Base-by-base conservation (phyloP, 2,329 filamentous ascomycete genomes). In the Rutstroemia sp. region DNA sequence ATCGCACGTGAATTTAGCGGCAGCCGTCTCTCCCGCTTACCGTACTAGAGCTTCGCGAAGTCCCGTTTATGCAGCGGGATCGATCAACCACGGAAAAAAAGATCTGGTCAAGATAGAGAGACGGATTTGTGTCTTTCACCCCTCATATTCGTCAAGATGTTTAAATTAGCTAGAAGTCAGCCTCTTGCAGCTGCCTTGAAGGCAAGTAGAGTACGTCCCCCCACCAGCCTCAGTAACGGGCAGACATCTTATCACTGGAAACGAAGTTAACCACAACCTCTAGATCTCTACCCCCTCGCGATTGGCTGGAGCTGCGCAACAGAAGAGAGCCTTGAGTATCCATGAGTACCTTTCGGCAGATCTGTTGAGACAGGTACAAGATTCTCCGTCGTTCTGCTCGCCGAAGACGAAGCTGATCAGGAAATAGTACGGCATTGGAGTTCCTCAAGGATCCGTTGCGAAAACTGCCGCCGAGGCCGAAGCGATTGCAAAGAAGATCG, bases 311-410 rank as follows among this genome's bases (percentile, higher is more conserved):
- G 74, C 81, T 69, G 81, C 76, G 66, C 82, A 79, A 70, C 87
- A 94, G 76, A 92, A 96, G 76, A 85, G 94, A 79, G 86, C 88
- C 71, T 83, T 99, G 72, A 94, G 90, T 72, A 96, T 99, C 71
- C 94, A 99, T 81, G 94, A 99, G 79, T 97, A 96, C 79, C 87
- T 92, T 71, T 96, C 94, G 68, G 90, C 91, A 68, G 89, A 92
- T 74, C 86, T 99, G 66, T 82, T 99, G 70, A 89, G 81, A 76
- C 72, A 85, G 79, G 83, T 86, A 79, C 49, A 59, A 37, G 30
- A 41, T 34, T 49, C 16, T 23, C 44, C 45, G 18, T 9, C 44
- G 27, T 8, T 34, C 12, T 27, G 23, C 30, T 34, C 30, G 30
- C 52, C 41, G 19, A 49, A 73, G 62, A 52, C 54, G 51, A 62